Percentiles rank a stretch among this genome's conserved stretches.
Evolutionary conservation across 768 basidiomycete species (phyloP).

Genomic region (Psilocybe sp.): DNA sequence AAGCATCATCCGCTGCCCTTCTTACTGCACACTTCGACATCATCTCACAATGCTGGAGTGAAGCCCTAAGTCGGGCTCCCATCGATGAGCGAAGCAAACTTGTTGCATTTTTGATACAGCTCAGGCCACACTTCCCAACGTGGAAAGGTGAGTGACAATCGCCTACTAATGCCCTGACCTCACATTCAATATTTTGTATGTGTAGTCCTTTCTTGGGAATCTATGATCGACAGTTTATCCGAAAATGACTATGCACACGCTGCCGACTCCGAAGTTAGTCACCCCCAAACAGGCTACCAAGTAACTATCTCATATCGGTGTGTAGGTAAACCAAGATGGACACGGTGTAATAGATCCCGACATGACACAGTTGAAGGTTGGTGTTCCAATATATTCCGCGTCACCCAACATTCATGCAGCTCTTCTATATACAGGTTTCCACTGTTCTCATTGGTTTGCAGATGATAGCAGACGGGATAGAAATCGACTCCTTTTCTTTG

Average conservation of each 20-base stretch:
- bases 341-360: conserved; percentile 40
- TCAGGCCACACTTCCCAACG: conserved; percentile 62
- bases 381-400: conserved; percentile 7
- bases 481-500: conserved; percentile 47
- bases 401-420: background rate
- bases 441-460: conserved; percentile 56
- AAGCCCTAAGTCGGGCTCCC: conserved; percentile 53
- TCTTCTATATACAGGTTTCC: conserved; percentile 39
- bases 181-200: background rate
- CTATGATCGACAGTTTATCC: conserved; percentile 52
- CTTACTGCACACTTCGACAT: conserved; percentile 64
- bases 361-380: conserved; percentile 43
- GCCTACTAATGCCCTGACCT: background rate
- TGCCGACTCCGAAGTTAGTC: conserved; percentile 35
- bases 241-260: conserved; percentile 48
- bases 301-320: background rate
- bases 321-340: background rate
- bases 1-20: conserved; percentile 57
- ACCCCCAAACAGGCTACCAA: conserved; percentile 39
- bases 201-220: conserved; percentile 64
- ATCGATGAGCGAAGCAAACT: conserved; percentile 56
- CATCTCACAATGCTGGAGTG: conserved; percentile 68
- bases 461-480: conserved; percentile 65
- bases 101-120: conserved; percentile 60
- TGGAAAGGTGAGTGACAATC: conserved; percentile 52